A percentile compares a stretch with the other conserved stretches of the same genome.
Evolutionary conservation across 2,329 filamentous ascomycete genomes (phyloP).

Genomic region (Tolypocladium capitatum): DNA sequence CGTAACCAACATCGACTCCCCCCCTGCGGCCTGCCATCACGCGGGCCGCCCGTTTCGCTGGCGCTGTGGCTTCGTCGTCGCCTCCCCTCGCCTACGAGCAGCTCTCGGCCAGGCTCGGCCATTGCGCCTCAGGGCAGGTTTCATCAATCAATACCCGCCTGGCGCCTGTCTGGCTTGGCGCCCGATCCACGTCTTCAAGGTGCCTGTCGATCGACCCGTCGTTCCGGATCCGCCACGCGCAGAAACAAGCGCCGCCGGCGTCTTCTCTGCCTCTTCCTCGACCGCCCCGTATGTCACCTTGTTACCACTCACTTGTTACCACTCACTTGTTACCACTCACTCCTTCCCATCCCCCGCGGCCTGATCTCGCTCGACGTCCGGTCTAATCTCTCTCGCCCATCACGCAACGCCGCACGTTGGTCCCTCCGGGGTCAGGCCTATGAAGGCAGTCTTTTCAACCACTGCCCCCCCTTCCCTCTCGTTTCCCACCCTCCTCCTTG

Average conservation of each 20-base stretch:
- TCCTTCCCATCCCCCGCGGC: not conserved
- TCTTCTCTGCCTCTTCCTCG: not conserved
- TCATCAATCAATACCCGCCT: not conserved
- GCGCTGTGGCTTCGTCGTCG: too few relatives aligned
- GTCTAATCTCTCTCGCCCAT: not conserved
- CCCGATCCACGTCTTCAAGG: not conserved
- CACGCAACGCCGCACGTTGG: not conserved
- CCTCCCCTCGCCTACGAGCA: too few relatives aligned
- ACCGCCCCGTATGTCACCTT: not conserved
- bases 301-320: not conserved
- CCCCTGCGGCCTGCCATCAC: not conserved
- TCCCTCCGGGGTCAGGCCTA: not conserved
- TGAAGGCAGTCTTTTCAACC: not conserved
- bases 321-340: not conserved
- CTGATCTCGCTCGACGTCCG: not conserved
- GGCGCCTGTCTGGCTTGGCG: not conserved
- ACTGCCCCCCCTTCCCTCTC: not conserved
- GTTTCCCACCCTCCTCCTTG: not conserved
- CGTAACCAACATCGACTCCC: too few relatives aligned
- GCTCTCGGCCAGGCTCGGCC: not conserved
- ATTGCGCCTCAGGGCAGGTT: not conserved
- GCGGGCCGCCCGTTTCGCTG: not conserved
- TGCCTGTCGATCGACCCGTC: constrained; percentile 7
- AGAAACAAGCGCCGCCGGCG: not conserved
- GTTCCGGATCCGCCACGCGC: constrained; percentile 1